Percentiles rank a stretch among this genome's conserved stretches.
These are phyloP conservation scores for Ascocoryne sarcoides DNA, from an alignment of 2,329 filamentous ascomycete genomes.

Conservation along the genomic window DNA sequence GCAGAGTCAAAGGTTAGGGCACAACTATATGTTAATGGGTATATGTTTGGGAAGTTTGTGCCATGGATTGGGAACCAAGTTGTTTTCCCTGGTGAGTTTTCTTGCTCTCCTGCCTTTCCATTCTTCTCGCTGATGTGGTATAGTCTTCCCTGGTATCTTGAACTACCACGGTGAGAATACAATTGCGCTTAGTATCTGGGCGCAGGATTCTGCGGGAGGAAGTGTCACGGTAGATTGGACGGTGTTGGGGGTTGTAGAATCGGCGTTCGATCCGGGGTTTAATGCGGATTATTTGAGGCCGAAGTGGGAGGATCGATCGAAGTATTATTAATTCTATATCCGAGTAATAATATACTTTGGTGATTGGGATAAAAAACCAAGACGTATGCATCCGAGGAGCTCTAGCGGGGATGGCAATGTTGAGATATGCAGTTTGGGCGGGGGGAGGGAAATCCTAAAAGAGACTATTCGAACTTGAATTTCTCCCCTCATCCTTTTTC, in stretches of 20 bases:
- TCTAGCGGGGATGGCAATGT: too few relatives aligned
- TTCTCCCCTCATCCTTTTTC: too few relatives aligned
- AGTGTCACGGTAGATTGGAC: slow-evolving; percentile 36
- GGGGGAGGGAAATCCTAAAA: too few relatives aligned
- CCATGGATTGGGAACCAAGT: slow-evolving; percentile 53
- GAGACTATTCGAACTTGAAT: too few relatives aligned
- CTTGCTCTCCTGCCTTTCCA: not conserved
- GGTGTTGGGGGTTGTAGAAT: slow-evolving; percentile 44
- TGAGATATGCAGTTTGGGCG: too few relatives aligned
- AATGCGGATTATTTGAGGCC: slow-evolving; percentile 41
- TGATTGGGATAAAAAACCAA: too few relatives aligned
- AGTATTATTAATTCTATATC: slow-evolving; percentile 2
- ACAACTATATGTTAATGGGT: slow-evolving; percentile 55
- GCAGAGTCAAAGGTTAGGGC: slow-evolving; percentile 38
- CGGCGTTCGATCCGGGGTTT: slow-evolving; percentile 43
- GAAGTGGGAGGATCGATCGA: slow-evolving; percentile 34
- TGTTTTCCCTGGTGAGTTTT: slow-evolving; percentile 37
- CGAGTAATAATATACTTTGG: too few relatives aligned
- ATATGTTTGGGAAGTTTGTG: slow-evolving; percentile 53
- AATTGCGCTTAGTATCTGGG: slow-evolving; percentile 50
- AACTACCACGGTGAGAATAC: slow-evolving; percentile 51
- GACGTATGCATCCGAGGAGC: too few relatives aligned
- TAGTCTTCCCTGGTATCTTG: slow-evolving; percentile 47
- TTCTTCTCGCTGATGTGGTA: not conserved
- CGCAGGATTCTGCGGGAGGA: slow-evolving; percentile 27